Base-by-base conservation (phyloP, 1,284 basidiomycete genomes). In the Ustilago shanxiensis region DNA sequence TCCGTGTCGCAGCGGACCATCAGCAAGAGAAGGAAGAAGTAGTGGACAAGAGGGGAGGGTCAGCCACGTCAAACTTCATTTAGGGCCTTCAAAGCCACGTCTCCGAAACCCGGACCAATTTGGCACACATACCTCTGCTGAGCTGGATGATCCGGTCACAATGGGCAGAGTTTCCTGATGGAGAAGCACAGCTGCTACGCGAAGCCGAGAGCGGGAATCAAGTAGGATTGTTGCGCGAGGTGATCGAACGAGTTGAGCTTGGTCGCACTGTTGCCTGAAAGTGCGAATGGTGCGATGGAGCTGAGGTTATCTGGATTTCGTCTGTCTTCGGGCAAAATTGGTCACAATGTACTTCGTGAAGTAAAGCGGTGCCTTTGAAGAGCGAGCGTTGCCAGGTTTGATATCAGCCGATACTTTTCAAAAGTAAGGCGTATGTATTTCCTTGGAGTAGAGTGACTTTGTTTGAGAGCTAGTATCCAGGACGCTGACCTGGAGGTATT, bases 31-130 rank as follows among this genome's bases (percentile, higher is more conserved):
- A 20, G 41, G n/a, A n/a, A 18, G 41, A 9, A 7, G 10, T 20
- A 29, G 14, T 26, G 47, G 11, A 10, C 29, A 54, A 47, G 41
- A n/a, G 44, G 20, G n/a, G 39, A 28, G 10, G 31, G 51, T 71
- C 62, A 71, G 68, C 41, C 31, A 57, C 26, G 58, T 53, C 20
- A n/a, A 26, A 49, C 61, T 60, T 69, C 61, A 64, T 58, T 47
- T 47, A n/a, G n/a, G n/a, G n/a, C n/a, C n/a, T n/a, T n/a, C n/a
- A n/a, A n/a, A n/a, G n/a, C 3, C 20, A 20, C 41, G n/a, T 44
- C n/a, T 20, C 8, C 41, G 20, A n/a, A 49, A 11, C 5, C 29
- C 24, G 26, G 26, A 26, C 16, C 11, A 10, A 14, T 5, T 33
- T 33, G 31, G 31, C 31, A 33, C 51, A 53, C 28, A 14, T 20